Evolutionary conservation across 306 rosid genomes (phyloP), one percentile per base, ranked within the genome.

Genomic region (Gynostemma pentaphyllum): DNA sequence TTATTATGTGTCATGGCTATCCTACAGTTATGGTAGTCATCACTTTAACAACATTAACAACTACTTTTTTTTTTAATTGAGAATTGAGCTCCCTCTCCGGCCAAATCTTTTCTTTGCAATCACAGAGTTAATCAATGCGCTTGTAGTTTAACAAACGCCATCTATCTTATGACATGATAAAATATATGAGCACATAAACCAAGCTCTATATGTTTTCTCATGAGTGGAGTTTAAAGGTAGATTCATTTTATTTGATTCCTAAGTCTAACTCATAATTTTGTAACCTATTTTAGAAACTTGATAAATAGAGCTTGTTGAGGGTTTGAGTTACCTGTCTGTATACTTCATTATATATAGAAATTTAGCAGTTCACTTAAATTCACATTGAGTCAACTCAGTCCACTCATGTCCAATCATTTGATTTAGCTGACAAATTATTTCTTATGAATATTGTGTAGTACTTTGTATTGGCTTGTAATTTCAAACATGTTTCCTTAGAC

Each of bases 41-140:
- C n/a, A n/a, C n/a, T n/a, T n/a, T n/a, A n/a, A n/a, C n/a, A n/a
- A n/a, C n/a, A n/a, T n/a, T n/a, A n/a, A n/a, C n/a, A n/a, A n/a
- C n/a, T n/a, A n/a, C n/a, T n/a, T n/a, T n/a, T n/a, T n/a, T n/a
- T n/a, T n/a, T n/a, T n/a, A n/a, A n/a, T n/a, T 82, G 39, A 83
- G 66, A 69, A 88, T 69, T 45, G 49, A 81, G 84, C 84, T 75
- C 75, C 87, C 86, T 69, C 82, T 68, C 81, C 79, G 77, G 10
- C 83, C 88, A 26, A 88, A 79, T 70, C 75, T 88, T 66, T 67
- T 82, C 88, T 83, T 92, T 91, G 89, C 82, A 47, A 50, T 41
- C 55, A n/a, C 32, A 39, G 24, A 2, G 65, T 60, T 39, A 37
- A 60, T 22, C 47, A 22, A 47, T 60, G 21, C 36, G 19, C 18